Conservation (phyloP, 768 basidiomycete genomes). For the Lyophyllum atratum region DNA sequence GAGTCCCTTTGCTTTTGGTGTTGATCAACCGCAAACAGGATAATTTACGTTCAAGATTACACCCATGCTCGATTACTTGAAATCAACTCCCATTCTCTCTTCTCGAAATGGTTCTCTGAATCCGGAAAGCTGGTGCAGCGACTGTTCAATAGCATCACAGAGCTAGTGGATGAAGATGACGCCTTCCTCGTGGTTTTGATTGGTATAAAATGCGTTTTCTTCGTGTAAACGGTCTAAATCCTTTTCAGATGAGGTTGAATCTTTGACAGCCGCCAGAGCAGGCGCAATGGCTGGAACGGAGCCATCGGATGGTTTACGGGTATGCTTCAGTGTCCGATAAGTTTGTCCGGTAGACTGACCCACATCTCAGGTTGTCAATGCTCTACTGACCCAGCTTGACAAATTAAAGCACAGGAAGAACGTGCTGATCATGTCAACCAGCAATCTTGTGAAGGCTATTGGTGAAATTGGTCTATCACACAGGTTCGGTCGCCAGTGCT, state of each 20-base stretch:
- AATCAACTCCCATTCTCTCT: conserved; percentile 97
- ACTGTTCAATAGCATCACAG: conserved; percentile 85
- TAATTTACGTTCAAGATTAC: conserved; percentile 57
- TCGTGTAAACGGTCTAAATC: background rate
- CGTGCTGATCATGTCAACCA: conserved; percentile 94
- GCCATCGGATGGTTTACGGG: conserved; percentile 91
- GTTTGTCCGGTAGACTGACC: background rate
- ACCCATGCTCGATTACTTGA: conserved; percentile 86
- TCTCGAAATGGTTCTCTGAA: conserved; percentile 99
- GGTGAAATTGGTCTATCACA: conserved; percentile 48
- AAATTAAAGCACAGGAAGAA: conserved; percentile 93
- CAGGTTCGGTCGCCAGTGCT: background rate
- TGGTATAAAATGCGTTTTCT: conserved; percentile 44
- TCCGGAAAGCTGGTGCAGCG: conserved; percentile 97
- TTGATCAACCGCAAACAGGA: background rate
- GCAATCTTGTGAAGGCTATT: conserved; percentile 92
- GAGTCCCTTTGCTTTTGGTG: conserved; percentile 11
- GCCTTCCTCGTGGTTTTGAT: conserved; percentile 94
- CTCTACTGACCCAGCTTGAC: conserved; percentile 94
- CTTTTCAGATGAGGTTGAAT: conserved; percentile 91
- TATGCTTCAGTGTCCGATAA: conserved; percentile 31
- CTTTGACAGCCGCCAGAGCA: conserved; percentile 90
- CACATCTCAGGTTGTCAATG: conserved; percentile 84
- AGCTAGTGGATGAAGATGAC: conserved; percentile 90
- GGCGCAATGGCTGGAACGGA: conserved; percentile 96